phyloP scores from a whole-genome alignment of 139 green algal species.

The Chlamydomonas urium region DNA sequence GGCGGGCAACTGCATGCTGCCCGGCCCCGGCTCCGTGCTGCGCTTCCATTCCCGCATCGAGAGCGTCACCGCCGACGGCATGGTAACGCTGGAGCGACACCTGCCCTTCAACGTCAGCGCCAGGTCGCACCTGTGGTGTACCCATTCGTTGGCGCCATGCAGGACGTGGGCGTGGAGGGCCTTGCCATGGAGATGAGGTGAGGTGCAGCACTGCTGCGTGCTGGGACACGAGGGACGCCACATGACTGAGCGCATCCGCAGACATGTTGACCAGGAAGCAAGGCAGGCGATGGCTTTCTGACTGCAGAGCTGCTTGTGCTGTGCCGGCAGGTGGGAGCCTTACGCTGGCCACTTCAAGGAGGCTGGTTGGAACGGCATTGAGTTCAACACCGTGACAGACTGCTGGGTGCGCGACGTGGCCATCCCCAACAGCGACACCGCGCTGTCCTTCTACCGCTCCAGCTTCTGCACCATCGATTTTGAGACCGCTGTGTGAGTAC shows the following conservation, averaged over 20 bases:
- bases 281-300: not conserved
- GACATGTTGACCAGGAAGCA: not conserved
- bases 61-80: not conserved
- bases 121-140: not conserved
- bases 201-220: not conserved
- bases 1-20: not conserved
- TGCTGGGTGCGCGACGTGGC: constrained; percentile 12
- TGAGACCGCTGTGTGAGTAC: not conserved
- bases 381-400: constrained; percentile 15
- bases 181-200: not conserved
- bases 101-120: not conserved
- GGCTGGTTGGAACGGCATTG: constrained; percentile 15
- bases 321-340: not conserved
- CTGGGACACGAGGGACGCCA: not conserved
- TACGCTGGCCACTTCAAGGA: constrained; percentile 8
- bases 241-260: not conserved
- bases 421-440: constrained; percentile 15
- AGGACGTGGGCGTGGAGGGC: not conserved
- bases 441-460: not conserved
- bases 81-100: not conserved
- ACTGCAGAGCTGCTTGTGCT: not conserved
- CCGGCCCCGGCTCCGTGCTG: not conserved
- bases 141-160: not conserved
- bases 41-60: not conserved
- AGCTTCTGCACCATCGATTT: constrained; percentile 11